A percentile compares a stretch with the other conserved stretches of the same genome.
Conservation (phyloP, 805 yeast genomes). For the Komagataella phaffii region DNA sequence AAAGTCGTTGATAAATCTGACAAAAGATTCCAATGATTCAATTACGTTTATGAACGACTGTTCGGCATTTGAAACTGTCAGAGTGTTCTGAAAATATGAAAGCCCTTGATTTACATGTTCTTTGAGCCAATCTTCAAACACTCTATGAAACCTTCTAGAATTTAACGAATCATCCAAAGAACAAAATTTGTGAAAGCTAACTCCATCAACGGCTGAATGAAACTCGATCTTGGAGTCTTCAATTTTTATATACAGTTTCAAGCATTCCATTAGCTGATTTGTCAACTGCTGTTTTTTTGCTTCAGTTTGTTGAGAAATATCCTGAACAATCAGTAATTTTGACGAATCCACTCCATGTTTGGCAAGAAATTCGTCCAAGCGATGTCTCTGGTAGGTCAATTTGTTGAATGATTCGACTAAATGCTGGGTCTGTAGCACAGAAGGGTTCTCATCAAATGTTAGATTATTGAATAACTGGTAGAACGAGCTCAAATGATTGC, state of each 20-base stretch:
- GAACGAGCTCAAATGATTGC: neutral
- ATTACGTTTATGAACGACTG: neutral
- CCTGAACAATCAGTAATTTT: neutral
- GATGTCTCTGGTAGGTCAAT: neutral
- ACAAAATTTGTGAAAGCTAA: neutral
- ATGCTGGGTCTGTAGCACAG: neutral
- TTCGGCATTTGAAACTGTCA: neutral
- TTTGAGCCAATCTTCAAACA: neutral
- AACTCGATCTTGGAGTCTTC: neutral
- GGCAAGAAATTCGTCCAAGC: neutral
- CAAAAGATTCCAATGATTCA: neutral
- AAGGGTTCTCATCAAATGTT: neutral
- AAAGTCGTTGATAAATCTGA: neutral
- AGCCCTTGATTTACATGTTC: neutral
- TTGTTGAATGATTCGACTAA: neutral
- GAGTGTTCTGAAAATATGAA: neutral
- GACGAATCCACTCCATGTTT: neutral
- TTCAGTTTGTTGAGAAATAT: neutral
- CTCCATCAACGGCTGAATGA: neutral
- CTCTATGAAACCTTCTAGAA: neutral
- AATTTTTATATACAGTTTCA: neutral
- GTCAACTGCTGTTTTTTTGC: neutral
- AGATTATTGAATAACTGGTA: neutral
- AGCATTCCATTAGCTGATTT: neutral
- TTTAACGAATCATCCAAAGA: neutral